A percentile compares a stretch with the other conserved stretches of the same genome.
Evolutionary conservation across 441 rosid species (phyloP).

Genomic region (Sinapis alba): DNA sequence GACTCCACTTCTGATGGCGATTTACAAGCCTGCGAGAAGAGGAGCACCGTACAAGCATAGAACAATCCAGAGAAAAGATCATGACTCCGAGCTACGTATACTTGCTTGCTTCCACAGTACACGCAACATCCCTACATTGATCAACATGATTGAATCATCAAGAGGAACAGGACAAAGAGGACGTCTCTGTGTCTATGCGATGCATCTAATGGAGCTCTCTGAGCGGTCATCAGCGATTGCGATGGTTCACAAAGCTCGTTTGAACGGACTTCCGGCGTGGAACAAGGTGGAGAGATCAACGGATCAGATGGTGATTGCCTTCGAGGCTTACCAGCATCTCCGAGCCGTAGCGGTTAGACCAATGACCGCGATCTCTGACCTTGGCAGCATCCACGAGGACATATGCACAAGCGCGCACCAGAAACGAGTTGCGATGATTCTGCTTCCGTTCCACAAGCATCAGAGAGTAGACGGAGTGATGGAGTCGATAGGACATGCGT

Average conservation of each 20-base stretch:
- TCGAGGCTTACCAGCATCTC: constrained; percentile 63
- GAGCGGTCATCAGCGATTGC: constrained; percentile 62
- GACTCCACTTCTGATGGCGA: constrained; percentile 52
- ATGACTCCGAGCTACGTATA: constrained; percentile 52
- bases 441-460: constrained; percentile 65
- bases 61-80: constrained; percentile 48
- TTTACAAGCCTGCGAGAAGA: constrained; percentile 60
- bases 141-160: constrained; percentile 63
- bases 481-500: constrained; percentile 55
- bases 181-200: constrained; percentile 55
- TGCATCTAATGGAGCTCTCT: constrained; percentile 68
- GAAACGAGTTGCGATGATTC: constrained; percentile 49
- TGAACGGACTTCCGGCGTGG: constrained; percentile 62
- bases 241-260: constrained; percentile 63
- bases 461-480: constrained; percentile 52
- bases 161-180: constrained; percentile 50
- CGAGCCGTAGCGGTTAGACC: constrained; percentile 53
- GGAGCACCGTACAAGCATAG: constrained; percentile 53
- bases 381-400: constrained; percentile 54
- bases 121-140: constrained; percentile 59
- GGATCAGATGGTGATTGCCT: constrained; percentile 58
- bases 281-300: constrained; percentile 46
- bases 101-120: constrained; percentile 66
- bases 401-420: constrained; percentile 58
- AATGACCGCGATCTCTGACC: constrained; percentile 62